Percentiles rank a stretch among this genome's conserved stretches.
Evolutionary conservation across 768 basidiomycete species (phyloP).

Genomic region (Floccularia luteovirens): DNA sequence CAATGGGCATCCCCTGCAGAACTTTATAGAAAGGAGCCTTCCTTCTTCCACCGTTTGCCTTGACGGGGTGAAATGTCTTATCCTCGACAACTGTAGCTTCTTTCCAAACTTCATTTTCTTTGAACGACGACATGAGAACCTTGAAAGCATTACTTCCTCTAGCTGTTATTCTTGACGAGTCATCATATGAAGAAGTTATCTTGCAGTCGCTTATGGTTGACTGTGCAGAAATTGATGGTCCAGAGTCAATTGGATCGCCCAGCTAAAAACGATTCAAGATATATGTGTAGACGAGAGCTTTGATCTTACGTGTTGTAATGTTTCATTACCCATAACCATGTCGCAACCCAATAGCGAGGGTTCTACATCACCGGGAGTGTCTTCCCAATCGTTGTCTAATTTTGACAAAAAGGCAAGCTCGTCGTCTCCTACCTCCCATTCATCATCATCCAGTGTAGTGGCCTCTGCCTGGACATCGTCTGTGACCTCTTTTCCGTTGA

Average conservation of each 20-base stretch:
- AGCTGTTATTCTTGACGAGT: slow-evolving; percentile 10
- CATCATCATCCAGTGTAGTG: slow-evolving; percentile 27
- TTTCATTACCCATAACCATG: too few relatives aligned
- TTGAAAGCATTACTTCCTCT: slow-evolving; percentile 48
- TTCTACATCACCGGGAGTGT: too few relatives aligned
- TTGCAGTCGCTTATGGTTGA: too few relatives aligned
- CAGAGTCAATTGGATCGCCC: too few relatives aligned
- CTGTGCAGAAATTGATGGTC: not conserved
- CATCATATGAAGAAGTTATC: too few relatives aligned
- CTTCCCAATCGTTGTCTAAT: too few relatives aligned
- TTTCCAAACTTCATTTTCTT: slow-evolving; percentile 80
- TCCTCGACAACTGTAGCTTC: slow-evolving; percentile 57
- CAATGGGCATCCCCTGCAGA: slow-evolving; percentile 94
- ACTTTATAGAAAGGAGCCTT: slow-evolving; percentile 95
- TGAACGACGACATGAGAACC: slow-evolving; percentile 82
- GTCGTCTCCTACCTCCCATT: slow-evolving; percentile 74
- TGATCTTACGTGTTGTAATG: too few relatives aligned
- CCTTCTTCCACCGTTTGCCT: slow-evolving; percentile 45
- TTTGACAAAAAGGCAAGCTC: slow-evolving; percentile 21
- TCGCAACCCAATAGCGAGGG: too few relatives aligned
- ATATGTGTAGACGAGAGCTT: too few relatives aligned
- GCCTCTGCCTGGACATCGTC: slow-evolving; percentile 18
- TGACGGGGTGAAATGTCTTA: slow-evolving; percentile 34
- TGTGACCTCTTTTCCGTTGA: slow-evolving; percentile 1
- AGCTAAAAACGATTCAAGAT: too few relatives aligned